Evolutionary conservation across 192 early-diverging fungal species (phyloP), one percentile per base, ranked within the genome.

Genomic region (Dissophora ornata): DNA sequence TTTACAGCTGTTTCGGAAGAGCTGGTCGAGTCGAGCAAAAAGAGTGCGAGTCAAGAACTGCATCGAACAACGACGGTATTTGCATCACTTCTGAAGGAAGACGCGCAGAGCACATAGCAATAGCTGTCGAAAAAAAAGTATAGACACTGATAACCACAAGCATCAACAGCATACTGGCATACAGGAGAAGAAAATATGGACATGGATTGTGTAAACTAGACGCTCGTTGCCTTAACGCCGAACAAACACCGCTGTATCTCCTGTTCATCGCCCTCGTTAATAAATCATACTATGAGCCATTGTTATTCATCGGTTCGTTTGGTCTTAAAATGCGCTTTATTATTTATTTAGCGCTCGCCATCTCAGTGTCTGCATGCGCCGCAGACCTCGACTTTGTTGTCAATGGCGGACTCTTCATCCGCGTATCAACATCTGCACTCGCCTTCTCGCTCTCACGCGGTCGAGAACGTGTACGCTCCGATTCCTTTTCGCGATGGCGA

Each of bases 371-470:
- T 9, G 9, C 44, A 12, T 45, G 44, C 18, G 44, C 18, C 9
- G 6, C 44, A 5, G 18, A 45, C 18, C 18, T 45, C 44, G 44
- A 45, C 44, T 45, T 45, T 45, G 44, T 45, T 41, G 18, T 26
- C n/a, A 46, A 22, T 8, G 44, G 57, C 13, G 66, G 66, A 42
- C 66, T 68, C 24, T 57, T 68, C 66, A 68, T 57, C 26, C 33
- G 28, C 18, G 34, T 45, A 42, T 68, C 66, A 6, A 26, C 5
- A 41, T 50, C 66, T 15, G 32, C 4, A 15, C 33, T 21, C 4
- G 53, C 10, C 54, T 32, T 58, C 24, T 68, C 66, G 10, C 42
- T 22, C 4, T 57, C 54, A 8, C 26, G 22, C 10, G 28, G 44
- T 16, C 28, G 2, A 0, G 66, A 44, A 19, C 66, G 53, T 18